Evolutionary conservation across 495 filamentous ascomycete genomes (phyloP).

Genomic region (Symbiotaphrina buchneri): DNA sequence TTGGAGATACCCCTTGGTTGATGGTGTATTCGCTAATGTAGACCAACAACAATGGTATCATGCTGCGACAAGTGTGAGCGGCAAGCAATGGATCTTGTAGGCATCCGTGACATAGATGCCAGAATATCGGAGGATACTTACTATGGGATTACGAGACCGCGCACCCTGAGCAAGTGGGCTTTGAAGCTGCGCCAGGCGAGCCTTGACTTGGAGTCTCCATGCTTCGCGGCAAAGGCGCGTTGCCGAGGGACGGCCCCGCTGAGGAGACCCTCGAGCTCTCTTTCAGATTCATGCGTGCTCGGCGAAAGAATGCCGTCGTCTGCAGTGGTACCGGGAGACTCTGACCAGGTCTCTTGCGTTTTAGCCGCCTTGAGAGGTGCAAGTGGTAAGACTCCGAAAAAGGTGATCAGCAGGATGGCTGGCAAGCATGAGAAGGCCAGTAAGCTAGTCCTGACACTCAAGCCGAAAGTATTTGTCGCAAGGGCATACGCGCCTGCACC

Average conservation of each 20-base stretch:
- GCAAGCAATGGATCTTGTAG: neutral
- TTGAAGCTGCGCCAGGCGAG: slow-evolving; percentile 20
- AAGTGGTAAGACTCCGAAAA: slow-evolving; percentile 57
- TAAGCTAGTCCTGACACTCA: slow-evolving; percentile 47
- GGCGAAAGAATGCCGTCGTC: no score
- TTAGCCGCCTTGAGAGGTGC: slow-evolving; percentile 13
- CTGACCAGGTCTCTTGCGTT: no score
- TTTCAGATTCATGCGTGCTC: no score
- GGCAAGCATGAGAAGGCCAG: slow-evolving; percentile 60
- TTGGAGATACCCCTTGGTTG: slow-evolving; percentile 81
- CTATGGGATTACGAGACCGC: slow-evolving; percentile 42
- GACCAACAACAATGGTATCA: slow-evolving; percentile 78
- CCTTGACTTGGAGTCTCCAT: no score
- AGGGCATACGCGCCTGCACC: slow-evolving; percentile 76
- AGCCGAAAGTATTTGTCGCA: slow-evolving; percentile 52
- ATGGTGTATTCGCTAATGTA: slow-evolving; percentile 93
- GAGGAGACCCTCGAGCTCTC: no score
- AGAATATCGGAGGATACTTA: slow-evolving; percentile 13
- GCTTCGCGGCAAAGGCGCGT: neutral
- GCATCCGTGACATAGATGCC: neutral
- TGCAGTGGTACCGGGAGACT: no score
- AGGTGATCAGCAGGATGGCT: slow-evolving; percentile 59
- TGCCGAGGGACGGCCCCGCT: no score
- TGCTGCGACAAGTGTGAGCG: slow-evolving; percentile 21
- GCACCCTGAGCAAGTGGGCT: slow-evolving; percentile 25